These are phyloP conservation scores for Adansonia madagascariensis DNA, from an alignment of 441 rosid genomes.

Conservation along the genomic window DNA sequence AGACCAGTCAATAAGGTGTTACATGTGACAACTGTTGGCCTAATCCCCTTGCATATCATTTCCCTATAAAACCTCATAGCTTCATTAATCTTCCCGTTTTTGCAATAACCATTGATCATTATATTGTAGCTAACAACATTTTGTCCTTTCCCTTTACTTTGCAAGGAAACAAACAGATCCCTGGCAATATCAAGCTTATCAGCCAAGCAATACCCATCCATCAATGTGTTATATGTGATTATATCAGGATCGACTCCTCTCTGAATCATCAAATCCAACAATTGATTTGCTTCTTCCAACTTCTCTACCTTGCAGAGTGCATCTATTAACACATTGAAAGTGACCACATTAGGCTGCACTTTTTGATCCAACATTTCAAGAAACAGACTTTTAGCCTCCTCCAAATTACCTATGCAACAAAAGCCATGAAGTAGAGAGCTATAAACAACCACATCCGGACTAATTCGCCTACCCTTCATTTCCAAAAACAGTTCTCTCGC, in stretches of 20 bases:
- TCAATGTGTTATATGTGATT: constrained; percentile 33
- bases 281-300: constrained; percentile 34
- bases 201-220: constrained; percentile 36
- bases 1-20: constrained; percentile 35
- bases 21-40: constrained; percentile 34
- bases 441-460: constrained; percentile 36
- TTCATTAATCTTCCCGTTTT: constrained; percentile 26
- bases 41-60: constrained; percentile 34
- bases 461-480: constrained; percentile 30
- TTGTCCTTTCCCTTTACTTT: constrained; percentile 29
- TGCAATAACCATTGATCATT: constrained; percentile 40
- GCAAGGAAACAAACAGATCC: constrained; percentile 28
- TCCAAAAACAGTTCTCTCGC: constrained; percentile 30
- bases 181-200: constrained; percentile 34
- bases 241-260: constrained; percentile 32
- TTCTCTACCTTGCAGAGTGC: constrained; percentile 36
- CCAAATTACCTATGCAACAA: constrained; percentile 32
- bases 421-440: constrained; percentile 37
- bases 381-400: constrained; percentile 33
- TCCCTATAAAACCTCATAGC: constrained; percentile 31
- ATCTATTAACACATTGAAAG: constrained; percentile 38
- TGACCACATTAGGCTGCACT: constrained; percentile 34
- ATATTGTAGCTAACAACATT: constrained; percentile 36
- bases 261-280: constrained; percentile 37
- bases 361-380: constrained; percentile 37